Percentiles rank a stretch among this genome's conserved stretches.
Evolutionary conservation across 768 basidiomycete genomes (phyloP).

Genomic region (Amanita subjunquillea): DNA sequence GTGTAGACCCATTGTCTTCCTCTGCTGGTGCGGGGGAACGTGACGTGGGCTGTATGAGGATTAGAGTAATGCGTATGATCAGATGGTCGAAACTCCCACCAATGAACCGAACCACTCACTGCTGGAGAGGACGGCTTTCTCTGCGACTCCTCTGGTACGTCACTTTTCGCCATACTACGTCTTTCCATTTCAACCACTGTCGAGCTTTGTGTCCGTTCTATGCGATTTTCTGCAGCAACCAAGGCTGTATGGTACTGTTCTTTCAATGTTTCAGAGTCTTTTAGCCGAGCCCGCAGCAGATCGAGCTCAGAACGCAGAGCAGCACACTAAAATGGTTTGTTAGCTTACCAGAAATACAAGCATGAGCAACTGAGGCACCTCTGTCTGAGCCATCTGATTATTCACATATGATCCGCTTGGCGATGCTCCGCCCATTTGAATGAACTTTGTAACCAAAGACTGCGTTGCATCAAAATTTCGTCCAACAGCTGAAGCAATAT

Average conservation of each 20-base stretch:
- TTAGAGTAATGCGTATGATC: constrained; percentile 35
- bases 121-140: constrained; percentile 51
- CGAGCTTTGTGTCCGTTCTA: constrained; percentile 49
- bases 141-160: constrained; percentile 36
- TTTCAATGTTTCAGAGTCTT: constrained; percentile 38
- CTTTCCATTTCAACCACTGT: constrained; percentile 39
- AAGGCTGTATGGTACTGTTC: constrained; percentile 42
- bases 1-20: constrained; percentile 24
- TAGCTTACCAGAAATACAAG: background rate
- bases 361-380: constrained; percentile 27
- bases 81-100: constrained; percentile 50
- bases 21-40: constrained; percentile 23
- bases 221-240: constrained; percentile 44
- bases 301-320: constrained; percentile 50
- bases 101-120: constrained; percentile 63
- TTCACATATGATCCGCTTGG: constrained; percentile 31
- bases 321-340: constrained; percentile 32
- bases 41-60: constrained; percentile 28
- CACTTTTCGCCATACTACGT: constrained; percentile 22
- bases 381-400: constrained; percentile 45
- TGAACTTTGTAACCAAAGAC: constrained; percentile 48
- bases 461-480: constrained; percentile 49
- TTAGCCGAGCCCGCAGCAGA: constrained; percentile 35
- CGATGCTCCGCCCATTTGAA: constrained; percentile 29
- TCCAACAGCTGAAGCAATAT: constrained; percentile 35